These are phyloP conservation scores for Microthlaspi erraticum DNA, from an alignment of 345 rosid species.

Conservation along the genomic window DNA sequence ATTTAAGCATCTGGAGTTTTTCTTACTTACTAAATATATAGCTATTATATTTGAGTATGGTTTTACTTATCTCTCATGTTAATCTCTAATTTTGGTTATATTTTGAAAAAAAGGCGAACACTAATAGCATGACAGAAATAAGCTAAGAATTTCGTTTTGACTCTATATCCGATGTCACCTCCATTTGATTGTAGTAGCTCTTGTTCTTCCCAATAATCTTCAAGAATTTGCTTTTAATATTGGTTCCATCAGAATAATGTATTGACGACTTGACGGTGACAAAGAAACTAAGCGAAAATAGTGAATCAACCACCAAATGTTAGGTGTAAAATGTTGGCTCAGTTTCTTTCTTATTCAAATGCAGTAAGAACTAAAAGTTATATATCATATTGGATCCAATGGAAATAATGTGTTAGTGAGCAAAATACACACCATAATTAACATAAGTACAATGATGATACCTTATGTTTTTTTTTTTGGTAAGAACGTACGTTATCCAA, in stretches of 20 bases:
- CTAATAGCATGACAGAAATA: neutral
- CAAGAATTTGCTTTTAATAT: neutral
- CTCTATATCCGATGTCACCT: neutral
- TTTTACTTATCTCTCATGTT: neutral
- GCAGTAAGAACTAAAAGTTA: too few species aligned
- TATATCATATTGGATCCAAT: too few species aligned
- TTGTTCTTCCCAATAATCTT: neutral
- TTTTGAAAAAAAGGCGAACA: neutral
- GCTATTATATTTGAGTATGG: neutral
- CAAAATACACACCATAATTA: too few species aligned
- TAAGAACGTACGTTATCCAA: too few species aligned
- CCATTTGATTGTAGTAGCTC: neutral
- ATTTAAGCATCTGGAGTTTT: conserved; percentile 2
- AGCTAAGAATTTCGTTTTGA: neutral
- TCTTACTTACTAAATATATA: neutral
- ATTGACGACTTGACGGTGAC: too few species aligned
- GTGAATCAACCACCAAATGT: too few species aligned
- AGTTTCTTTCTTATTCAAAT: too few species aligned
- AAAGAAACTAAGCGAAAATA: too few species aligned
- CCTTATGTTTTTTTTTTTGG: too few species aligned
- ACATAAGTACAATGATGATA: too few species aligned
- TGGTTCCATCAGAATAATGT: neutral
- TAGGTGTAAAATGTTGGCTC: too few species aligned
- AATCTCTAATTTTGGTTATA: neutral
- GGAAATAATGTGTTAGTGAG: too few species aligned